Evolutionary conservation across 2,329 filamentous ascomycete genomes (phyloP).

Genomic region (Diplodia seriata): DNA sequence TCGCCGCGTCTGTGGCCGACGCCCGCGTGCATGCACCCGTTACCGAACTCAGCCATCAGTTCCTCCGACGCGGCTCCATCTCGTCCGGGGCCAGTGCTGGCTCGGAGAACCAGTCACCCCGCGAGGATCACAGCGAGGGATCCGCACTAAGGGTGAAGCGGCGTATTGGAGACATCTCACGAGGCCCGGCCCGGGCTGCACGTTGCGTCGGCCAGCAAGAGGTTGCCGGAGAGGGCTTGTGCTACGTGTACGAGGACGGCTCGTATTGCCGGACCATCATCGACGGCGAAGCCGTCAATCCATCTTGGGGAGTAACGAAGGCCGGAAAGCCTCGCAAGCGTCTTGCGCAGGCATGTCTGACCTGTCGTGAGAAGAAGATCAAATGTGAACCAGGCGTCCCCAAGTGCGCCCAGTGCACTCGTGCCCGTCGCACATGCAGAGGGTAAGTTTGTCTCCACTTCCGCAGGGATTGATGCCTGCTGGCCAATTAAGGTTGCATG

Average conservation of each 20-base stretch:
- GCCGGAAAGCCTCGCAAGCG: conserved; percentile 92
- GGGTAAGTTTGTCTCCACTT: conserved; percentile 55
- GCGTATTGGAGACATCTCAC: conserved; percentile 44
- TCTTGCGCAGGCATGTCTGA: conserved; percentile 89
- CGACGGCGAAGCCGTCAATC: conserved; percentile 85
- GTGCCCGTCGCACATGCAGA: conserved; percentile 84
- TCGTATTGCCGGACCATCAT: conserved; percentile 82
- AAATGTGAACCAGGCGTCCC: conserved; percentile 91
- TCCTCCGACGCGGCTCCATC: conserved; percentile 40
- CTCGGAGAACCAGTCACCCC: conserved; percentile 39
- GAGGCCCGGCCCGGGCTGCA: conserved; percentile 44
- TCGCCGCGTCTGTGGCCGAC: conserved; percentile 36
- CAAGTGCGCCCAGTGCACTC: conserved; percentile 89
- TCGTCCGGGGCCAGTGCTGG: conserved; percentile 37
- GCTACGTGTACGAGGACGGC: conserved; percentile 86
- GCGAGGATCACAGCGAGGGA: conserved; percentile 44
- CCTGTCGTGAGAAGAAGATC: conserved; percentile 96
- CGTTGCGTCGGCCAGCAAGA: conserved; percentile 55
- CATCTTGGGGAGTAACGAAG: conserved; percentile 92
- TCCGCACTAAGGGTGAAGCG: conserved; percentile 41
- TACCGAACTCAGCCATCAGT: conserved; percentile 37
- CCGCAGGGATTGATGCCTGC: background rate
- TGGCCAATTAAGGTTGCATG: background rate
- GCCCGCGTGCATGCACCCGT: conserved; percentile 35
- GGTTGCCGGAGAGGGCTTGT: conserved; percentile 78